These are phyloP conservation scores for Naganishia antarctica DNA, from an alignment of 768 basidiomycete genomes.

Conservation along the genomic window DNA sequence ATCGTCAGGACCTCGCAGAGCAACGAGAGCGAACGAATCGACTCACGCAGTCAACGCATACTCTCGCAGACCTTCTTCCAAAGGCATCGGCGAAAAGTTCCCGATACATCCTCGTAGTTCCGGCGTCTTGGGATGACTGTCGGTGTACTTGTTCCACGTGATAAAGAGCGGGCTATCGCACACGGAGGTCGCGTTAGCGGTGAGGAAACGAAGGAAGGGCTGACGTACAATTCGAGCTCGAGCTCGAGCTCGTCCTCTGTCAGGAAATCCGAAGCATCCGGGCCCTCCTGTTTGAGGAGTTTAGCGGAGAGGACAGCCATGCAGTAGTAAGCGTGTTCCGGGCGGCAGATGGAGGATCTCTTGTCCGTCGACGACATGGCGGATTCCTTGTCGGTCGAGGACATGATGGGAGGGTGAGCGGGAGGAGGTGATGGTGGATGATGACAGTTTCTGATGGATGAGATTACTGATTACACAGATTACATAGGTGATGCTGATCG, in stretches of 20 bases:
- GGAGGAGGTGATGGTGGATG: too few species aligned
- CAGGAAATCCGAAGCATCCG: slow-evolving; percentile 58
- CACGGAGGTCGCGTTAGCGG: slow-evolving; percentile 50
- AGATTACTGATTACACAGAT: too few species aligned
- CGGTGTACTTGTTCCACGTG: slow-evolving; percentile 73
- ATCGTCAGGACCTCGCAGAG: slow-evolving; percentile 52
- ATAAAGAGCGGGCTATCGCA: slow-evolving; percentile 81
- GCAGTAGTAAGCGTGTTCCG: slow-evolving; percentile 50
- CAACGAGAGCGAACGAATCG: slow-evolving; percentile 6
- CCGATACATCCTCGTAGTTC: slow-evolving; percentile 90
- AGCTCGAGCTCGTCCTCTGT: slow-evolving; percentile 65
- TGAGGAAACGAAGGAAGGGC: not conserved
- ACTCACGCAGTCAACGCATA: slow-evolving; percentile 72
- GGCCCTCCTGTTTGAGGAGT: slow-evolving; percentile 55
- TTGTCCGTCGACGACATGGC: not conserved
- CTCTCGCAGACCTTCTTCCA: slow-evolving; percentile 73
- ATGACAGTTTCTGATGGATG: too few species aligned
- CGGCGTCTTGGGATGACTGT: slow-evolving; percentile 37
- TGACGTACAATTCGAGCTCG: not conserved
- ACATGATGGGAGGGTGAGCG: too few species aligned
- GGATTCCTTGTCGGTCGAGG: not conserved
- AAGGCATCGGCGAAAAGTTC: slow-evolving; percentile 71
- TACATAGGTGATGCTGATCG: too few species aligned
- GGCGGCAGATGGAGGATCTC: slow-evolving; percentile 25
- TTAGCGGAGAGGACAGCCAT: slow-evolving; percentile 50